These are phyloP conservation scores for Parietaria judaica DNA, from an alignment of 306 rosid species.

Conservation along the genomic window DNA sequence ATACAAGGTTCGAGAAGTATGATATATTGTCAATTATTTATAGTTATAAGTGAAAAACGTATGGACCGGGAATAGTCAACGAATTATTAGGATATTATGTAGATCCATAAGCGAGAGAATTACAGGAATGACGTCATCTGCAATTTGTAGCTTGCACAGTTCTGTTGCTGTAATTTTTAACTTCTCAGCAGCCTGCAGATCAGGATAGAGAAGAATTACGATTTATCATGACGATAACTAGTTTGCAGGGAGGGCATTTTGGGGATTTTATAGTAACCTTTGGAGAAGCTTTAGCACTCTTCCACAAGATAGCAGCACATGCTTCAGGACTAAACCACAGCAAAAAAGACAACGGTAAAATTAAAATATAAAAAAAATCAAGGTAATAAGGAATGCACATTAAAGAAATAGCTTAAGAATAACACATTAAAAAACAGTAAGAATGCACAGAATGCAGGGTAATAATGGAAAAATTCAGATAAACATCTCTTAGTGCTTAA, in stretches of 20 bases:
- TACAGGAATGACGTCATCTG: slow-evolving; percentile 88
- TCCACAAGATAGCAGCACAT: slow-evolving; percentile 97
- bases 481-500: background rate
- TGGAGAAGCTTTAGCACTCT: slow-evolving; percentile 82
- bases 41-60: too few relatives aligned
- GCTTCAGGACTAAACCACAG: slow-evolving; percentile 78
- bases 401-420: background rate
- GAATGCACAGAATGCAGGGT: slow-evolving; percentile 1
- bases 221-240: slow-evolving; percentile 2
- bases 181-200: slow-evolving; percentile 73
- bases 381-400: slow-evolving; percentile 8
- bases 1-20: background rate
- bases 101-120: slow-evolving; percentile 9
- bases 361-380: slow-evolving; percentile 14
- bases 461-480: slow-evolving; percentile 4
- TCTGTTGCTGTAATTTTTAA: slow-evolving; percentile 72
- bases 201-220: slow-evolving; percentile 5
- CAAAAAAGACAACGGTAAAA: slow-evolving; percentile 26
- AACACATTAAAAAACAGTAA: too few relatives aligned
- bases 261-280: slow-evolving; percentile 35
- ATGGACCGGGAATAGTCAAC: too few relatives aligned
- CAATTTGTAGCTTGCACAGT: slow-evolving; percentile 54
- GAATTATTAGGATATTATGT: background rate
- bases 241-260: slow-evolving; percentile 10
- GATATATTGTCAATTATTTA: too few relatives aligned